phyloP scores from a whole-genome alignment of 495 filamentous ascomycete species.

The Pseudomonodictys pantanalensis region DNA sequence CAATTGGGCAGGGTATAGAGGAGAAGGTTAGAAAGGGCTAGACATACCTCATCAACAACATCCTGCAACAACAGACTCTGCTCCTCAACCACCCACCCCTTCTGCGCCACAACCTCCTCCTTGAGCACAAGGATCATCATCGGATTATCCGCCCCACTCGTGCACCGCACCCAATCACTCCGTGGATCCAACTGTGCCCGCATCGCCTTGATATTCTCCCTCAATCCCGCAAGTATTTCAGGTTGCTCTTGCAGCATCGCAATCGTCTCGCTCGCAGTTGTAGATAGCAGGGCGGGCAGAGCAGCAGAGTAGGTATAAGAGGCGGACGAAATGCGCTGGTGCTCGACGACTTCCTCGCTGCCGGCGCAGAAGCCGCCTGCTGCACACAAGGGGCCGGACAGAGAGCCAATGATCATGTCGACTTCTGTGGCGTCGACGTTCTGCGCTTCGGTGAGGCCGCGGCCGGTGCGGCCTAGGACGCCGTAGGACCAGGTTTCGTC shows the following conservation, averaged over 20 bases:
- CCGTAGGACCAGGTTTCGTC: slow-evolving; percentile 98
- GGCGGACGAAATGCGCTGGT: slow-evolving; percentile 85
- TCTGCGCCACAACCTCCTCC: slow-evolving; percentile 71
- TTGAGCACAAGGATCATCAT: slow-evolving; percentile 83
- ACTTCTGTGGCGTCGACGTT: slow-evolving; percentile 88
- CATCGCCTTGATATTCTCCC: slow-evolving; percentile 80
- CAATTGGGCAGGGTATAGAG: too few species aligned
- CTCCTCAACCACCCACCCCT: slow-evolving; percentile 63
- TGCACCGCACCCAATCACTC: slow-evolving; percentile 88
- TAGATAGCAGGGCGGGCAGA: slow-evolving; percentile 86
- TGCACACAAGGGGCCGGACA: slow-evolving; percentile 84
- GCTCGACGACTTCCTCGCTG: slow-evolving; percentile 82
- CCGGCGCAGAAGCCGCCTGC: slow-evolving; percentile 96
- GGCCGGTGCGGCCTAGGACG: slow-evolving; percentile 83
- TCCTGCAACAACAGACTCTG: slow-evolving; percentile 87
- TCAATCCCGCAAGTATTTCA: slow-evolving; percentile 68
- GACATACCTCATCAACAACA: slow-evolving; percentile 82
- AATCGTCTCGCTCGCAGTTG: slow-evolving; percentile 87
- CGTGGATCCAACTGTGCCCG: slow-evolving; percentile 83
- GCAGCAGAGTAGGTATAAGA: slow-evolving; percentile 95
- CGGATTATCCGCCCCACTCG: slow-evolving; percentile 79
- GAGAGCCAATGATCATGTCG: slow-evolving; percentile 93
- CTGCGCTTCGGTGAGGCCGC: slow-evolving; percentile 90
- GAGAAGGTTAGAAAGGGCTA: background rate
- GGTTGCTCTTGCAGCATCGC: slow-evolving; percentile 79